Evolutionary conservation across 257 asterid genomes (phyloP).

Genomic region (Nicotiana undulata): DNA sequence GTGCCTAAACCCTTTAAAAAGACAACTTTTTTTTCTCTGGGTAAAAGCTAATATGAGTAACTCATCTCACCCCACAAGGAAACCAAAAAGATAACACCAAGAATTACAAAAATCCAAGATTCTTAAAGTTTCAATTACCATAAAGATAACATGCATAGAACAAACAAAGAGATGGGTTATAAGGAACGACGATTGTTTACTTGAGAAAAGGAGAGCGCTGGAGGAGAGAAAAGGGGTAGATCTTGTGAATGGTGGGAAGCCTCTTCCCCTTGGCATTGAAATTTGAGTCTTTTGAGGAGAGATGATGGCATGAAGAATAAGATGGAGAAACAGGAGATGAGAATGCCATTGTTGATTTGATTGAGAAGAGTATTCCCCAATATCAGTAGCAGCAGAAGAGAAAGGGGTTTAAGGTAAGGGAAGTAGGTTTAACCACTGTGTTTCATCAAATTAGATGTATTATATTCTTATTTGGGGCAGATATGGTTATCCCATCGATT

Average conservation of each 20-base stretch:
- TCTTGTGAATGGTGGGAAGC: conserved; percentile 24
- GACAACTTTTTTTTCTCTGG: background rate
- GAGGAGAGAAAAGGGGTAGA: conserved; percentile 33
- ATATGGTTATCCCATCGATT: no score
- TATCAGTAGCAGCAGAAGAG: background rate
- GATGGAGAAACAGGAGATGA: conserved; percentile 35
- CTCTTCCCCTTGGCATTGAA: conserved; percentile 11
- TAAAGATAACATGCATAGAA: background rate
- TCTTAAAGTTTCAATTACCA: background rate
- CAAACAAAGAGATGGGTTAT: background rate
- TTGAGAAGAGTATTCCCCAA: background rate
- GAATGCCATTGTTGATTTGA: conserved; percentile 37
- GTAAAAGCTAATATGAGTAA: background rate
- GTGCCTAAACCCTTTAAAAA: background rate
- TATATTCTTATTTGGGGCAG: no score
- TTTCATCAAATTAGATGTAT: no score
- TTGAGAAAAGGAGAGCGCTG: conserved; percentile 38
- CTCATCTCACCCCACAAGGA: background rate
- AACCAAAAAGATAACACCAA: background rate
- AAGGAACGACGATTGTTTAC: conserved; percentile 7
- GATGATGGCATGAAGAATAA: conserved; percentile 14
- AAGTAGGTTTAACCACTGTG: background rate
- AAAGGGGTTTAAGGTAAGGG: background rate
- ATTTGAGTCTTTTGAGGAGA: conserved; percentile 13
- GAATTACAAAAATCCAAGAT: background rate